Base-by-base conservation (phyloP, 1,284 basidiomycete genomes). In the Coniferiporia sulphurascens region DNA sequence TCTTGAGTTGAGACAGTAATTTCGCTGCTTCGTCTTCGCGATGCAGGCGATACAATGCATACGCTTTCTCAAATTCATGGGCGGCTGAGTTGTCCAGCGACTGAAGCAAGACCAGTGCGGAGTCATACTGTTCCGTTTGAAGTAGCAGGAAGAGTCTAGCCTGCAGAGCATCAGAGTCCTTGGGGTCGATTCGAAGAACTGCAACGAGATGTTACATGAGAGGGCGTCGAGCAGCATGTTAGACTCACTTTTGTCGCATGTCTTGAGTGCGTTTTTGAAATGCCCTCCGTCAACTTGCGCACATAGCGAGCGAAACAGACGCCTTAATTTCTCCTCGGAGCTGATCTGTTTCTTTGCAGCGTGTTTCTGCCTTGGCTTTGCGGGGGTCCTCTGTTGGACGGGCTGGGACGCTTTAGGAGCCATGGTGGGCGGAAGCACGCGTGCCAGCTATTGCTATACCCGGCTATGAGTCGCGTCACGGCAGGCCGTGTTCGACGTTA, bases 231-330 rank as follows among this genome's bases (percentile, higher is more conserved):
- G 46, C 49, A 52, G 45, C 44, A 19, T 56, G 49, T 19, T 9
- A 35, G 59, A 80, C 84, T 65, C 67, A 91, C 92, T 89, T 76
- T 91, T 92, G 74, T 91, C 88, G 77, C 91, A 93, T 62, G 91
- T 93, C 80, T 87, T 91, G 69, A 92, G 80, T 34, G 91, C 90
- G 70, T 89, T 92, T 59, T 76, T 74, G 69, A 89, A 87, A 73
- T 91, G 85, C 2, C 87, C 88, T 36, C 89, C 89, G 65, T 94
- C 89, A 66, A 93, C 85, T 69, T 94, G 92, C 21, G 90, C 87
- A 68, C 85, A 86, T 19, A 95, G 74, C 52, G 89, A 89, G 55
- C 81, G 83, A 72, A 92, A 93, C 55, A 91, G 76, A 48, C 84
- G 82, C 66, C 84, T 87, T 55, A 89, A 71, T 55, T 82, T 77